Conservation (phyloP, 495 filamentous ascomycete species). For the Hypoxylon lenormandii region DNA sequence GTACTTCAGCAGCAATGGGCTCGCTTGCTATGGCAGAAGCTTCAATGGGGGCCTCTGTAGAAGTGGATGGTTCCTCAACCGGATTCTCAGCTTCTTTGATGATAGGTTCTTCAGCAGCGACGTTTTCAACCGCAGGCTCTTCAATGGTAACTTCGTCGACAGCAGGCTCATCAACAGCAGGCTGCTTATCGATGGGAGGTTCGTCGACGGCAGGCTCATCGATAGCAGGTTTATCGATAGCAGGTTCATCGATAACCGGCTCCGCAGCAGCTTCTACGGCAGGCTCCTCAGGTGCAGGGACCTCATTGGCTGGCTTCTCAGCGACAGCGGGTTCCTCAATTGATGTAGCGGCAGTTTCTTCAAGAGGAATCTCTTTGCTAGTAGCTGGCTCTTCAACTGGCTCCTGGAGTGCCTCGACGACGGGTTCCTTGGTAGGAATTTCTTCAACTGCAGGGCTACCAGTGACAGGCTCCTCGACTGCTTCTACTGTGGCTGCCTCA, state of each 20-base stretch:
- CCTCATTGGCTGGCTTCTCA: neutral
- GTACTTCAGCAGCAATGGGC: too few species aligned
- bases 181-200: neutral
- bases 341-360: neutral
- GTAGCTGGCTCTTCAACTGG: neutral
- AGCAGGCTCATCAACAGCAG: neutral
- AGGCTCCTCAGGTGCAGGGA: too few species aligned
- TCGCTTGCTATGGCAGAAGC: neutral
- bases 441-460: neutral
- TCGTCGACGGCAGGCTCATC: conserved; percentile 3
- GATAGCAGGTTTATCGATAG: neutral
- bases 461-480: too few species aligned
- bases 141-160: neutral
- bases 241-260: neutral
- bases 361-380: neutral
- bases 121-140: conserved; percentile 1
- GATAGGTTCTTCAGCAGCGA: neutral
- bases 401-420: neutral
- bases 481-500: too few species aligned
- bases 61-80: neutral
- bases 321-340: neutral
- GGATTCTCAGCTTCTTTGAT: neutral
- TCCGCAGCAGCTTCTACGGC: too few species aligned
- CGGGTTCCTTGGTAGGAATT: neutral
- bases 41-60: neutral